Evolutionary conservation across 176 grass and related monocot genomes (phyloP).

Genomic region (Poa annua): DNA sequence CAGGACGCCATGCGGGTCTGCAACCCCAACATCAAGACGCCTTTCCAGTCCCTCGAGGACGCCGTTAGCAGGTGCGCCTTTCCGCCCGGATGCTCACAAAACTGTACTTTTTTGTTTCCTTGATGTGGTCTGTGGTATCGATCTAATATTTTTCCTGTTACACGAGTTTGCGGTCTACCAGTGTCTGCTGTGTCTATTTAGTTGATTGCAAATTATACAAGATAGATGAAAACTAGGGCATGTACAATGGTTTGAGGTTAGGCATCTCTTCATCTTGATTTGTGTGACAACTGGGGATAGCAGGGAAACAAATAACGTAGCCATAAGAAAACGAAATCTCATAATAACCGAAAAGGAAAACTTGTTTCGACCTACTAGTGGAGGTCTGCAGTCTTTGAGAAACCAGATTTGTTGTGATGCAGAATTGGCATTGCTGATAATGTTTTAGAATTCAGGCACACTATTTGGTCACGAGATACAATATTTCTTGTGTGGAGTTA

Average conservation of each 20-base stretch:
- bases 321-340: background rate
- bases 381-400: background rate
- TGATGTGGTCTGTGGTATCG: background rate
- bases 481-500: background rate
- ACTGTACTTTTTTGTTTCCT: background rate
- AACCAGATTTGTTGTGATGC: background rate
- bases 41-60: slow-evolving; percentile 88
- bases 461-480: background rate
- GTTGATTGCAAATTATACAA: background rate
- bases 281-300: background rate
- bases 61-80: slow-evolving; percentile 77
- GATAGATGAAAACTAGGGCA: background rate
- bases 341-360: background rate
- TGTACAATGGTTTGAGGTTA: background rate
- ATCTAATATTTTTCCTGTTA: slow-evolving; percentile 2
- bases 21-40: slow-evolving; percentile 83
- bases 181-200: background rate
- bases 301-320: background rate
- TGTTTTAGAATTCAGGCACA: background rate
- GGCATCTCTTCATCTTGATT: background rate
- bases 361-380: background rate
- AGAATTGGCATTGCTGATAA: background rate
- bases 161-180: background rate
- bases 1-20: slow-evolving; percentile 92
- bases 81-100: too few relatives aligned